Conservation (phyloP, 23 red algal genomes). For the Agarophyton chilense region DNA sequence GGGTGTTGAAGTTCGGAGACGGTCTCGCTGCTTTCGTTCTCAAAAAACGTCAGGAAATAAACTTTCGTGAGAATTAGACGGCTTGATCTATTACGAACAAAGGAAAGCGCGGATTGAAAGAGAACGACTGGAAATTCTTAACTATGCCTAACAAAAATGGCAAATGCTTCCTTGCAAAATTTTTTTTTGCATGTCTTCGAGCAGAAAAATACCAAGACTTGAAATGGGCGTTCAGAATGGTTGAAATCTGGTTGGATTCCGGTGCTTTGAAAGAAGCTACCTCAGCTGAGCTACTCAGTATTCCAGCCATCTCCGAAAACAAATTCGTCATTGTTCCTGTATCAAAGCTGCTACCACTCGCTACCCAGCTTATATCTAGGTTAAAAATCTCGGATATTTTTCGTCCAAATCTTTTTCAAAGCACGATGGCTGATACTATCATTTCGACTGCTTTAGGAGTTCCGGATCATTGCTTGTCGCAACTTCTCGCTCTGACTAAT, state of each 20-base stretch:
- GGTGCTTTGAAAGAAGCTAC: conserved; percentile 45
- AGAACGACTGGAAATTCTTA: conserved; percentile 44
- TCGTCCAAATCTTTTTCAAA: conserved; percentile 51
- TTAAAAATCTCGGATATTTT: background rate
- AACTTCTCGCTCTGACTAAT: conserved; percentile 74
- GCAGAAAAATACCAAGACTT: conserved; percentile 38
- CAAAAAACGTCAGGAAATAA: conserved; percentile 34
- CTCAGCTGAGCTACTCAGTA: background rate
- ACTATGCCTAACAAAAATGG: conserved; percentile 42
- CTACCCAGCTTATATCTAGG: conserved; percentile 57
- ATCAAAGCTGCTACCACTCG: conserved; percentile 58
- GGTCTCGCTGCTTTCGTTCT: conserved; percentile 28
- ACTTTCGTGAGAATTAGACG: conserved; percentile 35
- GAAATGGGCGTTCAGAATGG: conserved; percentile 60
- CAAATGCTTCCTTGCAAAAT: conserved; percentile 46
- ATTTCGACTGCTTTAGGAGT: conserved; percentile 7
- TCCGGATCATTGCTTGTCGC: conserved; percentile 77
- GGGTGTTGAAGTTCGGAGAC: background rate
- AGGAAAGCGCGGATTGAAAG: conserved; percentile 45
- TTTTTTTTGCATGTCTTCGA: conserved; percentile 63
- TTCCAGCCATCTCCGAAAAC: background rate
- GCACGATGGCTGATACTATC: conserved; percentile 22
- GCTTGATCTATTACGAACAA: conserved; percentile 21
- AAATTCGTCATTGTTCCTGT: conserved; percentile 41
- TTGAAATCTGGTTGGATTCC: conserved; percentile 72